Base-by-base conservation (phyloP, 805 yeast genomes). In the Candida broadrunensis region DNA sequence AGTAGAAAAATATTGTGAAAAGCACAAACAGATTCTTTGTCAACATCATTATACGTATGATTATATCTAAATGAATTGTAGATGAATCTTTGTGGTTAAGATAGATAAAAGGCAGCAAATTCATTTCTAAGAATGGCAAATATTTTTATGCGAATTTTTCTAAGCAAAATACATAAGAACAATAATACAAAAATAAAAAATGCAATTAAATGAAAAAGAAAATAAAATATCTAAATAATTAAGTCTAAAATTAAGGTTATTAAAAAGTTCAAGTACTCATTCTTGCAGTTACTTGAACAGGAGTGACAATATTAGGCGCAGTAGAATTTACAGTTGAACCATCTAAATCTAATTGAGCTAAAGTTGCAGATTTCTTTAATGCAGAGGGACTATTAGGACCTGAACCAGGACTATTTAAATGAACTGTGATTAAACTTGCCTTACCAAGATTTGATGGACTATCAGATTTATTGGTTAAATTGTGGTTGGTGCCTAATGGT, bases 201-300 rank as follows among this genome's bases (percentile, higher is more conserved):
- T 13, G 12, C 29, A 5, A 11, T 13, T n/a, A 25, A 25, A 7
- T 25, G 14, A 25, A 25, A 11, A 13, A 7, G 12, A 25, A 5
- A 25, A 25, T 25, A 25, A 7, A 7, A 13, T 13, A 25, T 7
- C 24, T 21, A 21, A 7, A 21, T 21, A 21, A 21, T 21, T 7
- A 21, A 21, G 24, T 21, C 24, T 21, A 21, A 21, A 9, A n/a
- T n/a, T n/a, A n/a, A n/a, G n/a, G n/a, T n/a, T 7, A 21, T 21
- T 6, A 21, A 26, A 26, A 23, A 33, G 3, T 31, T 42, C 42
- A 61, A 27, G 68, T 61, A 44, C 67, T 63, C 67, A 63, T 63
- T 36, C 67, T 41, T 15, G 68, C 67, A n/a, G 70, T 64, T 8
- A 69, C 75, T 41, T 67, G 75, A 9, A 70, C 63, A 7, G 66